phyloP scores from a whole-genome alignment of 2,329 filamentous ascomycete species.

The Aspergillus brunneoviolaceus region DNA sequence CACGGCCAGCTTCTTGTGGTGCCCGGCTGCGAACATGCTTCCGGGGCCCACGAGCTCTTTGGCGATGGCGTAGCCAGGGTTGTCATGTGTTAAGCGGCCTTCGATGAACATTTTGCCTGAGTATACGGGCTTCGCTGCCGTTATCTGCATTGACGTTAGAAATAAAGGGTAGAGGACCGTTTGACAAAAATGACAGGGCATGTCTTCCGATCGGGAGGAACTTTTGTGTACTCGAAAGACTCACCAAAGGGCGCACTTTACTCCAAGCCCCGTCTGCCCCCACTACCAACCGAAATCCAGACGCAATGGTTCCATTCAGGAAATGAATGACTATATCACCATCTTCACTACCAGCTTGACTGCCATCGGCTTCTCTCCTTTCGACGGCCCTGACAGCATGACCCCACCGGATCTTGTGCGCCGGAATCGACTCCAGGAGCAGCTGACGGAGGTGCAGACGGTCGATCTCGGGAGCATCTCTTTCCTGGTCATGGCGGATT shows the following conservation, averaged over 20 bases:
- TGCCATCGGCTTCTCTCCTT: neutral
- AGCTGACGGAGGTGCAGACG: slow-evolving; percentile 36
- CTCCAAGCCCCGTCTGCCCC: slow-evolving; percentile 33
- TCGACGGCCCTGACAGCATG: neutral
- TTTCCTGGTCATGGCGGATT: slow-evolving; percentile 19
- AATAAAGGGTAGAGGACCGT: neutral
- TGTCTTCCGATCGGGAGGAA: too few species aligned
- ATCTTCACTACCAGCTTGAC: neutral
- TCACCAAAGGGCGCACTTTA: slow-evolving; percentile 34
- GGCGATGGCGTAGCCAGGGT: slow-evolving; percentile 28
- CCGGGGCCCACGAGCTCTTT: slow-evolving; percentile 16
- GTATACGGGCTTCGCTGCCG: slow-evolving; percentile 34
- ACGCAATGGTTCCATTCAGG: too few species aligned
- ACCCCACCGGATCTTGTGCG: slow-evolving; percentile 36
- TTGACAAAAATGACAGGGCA: too few species aligned
- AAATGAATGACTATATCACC: neutral
- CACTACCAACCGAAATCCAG: too few species aligned
- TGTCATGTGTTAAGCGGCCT: slow-evolving; percentile 22
- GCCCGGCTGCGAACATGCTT: neutral
- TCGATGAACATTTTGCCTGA: slow-evolving; percentile 36
- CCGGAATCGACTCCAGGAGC: slow-evolving; percentile 38
- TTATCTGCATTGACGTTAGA: slow-evolving; percentile 25
- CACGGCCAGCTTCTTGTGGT: slow-evolving; percentile 17
- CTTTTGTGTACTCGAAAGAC: neutral
- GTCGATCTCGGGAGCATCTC: slow-evolving; percentile 44